phyloP scores from a whole-genome alignment of 768 basidiomycete genomes.

The Russula dissimulans region DNA sequence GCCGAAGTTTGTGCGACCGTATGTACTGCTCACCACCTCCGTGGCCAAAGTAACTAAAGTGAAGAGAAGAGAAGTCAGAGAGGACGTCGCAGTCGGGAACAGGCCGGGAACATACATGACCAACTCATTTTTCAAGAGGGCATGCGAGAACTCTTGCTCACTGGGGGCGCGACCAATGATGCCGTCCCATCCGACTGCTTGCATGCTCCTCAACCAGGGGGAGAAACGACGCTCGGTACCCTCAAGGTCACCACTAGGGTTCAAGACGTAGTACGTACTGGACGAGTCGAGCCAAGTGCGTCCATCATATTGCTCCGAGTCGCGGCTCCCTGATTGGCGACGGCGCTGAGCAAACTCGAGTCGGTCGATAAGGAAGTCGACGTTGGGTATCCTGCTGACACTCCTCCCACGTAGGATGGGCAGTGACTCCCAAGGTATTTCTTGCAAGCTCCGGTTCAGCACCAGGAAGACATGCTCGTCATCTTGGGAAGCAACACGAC shows the following conservation, averaged over 20 bases:
- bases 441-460: conserved; percentile 81
- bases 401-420: conserved; percentile 77
- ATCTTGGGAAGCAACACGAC: conserved; percentile 21
- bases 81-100: neutral
- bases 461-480: conserved; percentile 82
- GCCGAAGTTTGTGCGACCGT: conserved; percentile 76
- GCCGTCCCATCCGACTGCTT: conserved; percentile 72
- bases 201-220: conserved; percentile 69
- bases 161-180: conserved; percentile 65
- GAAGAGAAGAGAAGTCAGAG: neutral
- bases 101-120: conserved; percentile 64
- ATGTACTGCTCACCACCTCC: conserved; percentile 94
- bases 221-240: conserved; percentile 78
- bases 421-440: conserved; percentile 93
- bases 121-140: conserved; percentile 65
- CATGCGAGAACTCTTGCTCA: conserved; percentile 74
- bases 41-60: conserved; percentile 86
- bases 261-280: conserved; percentile 76
- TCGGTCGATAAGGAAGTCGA: conserved; percentile 83
- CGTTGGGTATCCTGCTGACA: conserved; percentile 85
- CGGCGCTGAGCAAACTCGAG: conserved; percentile 44
- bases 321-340: conserved; percentile 30
- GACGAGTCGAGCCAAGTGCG: conserved; percentile 52
- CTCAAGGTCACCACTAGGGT: conserved; percentile 84
- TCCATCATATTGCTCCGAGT: conserved; percentile 27